A percentile compares a stretch with the other conserved stretches of the same genome.
Conservation (phyloP, 108 stramenopile genomes). For the Fistulifera pelliculosa region DNA sequence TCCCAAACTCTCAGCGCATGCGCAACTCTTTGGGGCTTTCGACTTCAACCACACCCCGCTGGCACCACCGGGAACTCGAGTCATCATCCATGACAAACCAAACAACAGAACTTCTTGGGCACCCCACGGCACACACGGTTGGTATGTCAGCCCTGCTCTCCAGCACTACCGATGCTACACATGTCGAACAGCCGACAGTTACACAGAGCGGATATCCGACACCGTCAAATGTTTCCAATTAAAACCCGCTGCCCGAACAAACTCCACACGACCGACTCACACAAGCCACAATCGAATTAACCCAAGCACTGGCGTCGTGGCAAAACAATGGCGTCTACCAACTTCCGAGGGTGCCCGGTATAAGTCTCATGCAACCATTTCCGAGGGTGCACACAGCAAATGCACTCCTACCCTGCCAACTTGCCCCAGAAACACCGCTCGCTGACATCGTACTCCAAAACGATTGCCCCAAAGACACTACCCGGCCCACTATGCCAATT, state of each 20-base stretch:
- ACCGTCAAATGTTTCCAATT: constrained; percentile 25
- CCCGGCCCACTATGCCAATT: no score
- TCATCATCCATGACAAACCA: constrained; percentile 18
- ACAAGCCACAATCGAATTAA: no score
- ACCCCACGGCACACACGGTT: constrained; percentile 23
- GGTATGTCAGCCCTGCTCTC: constrained; percentile 38
- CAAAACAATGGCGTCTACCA: no score
- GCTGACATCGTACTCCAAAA: no score
- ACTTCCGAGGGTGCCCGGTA: no score
- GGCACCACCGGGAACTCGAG: constrained; percentile 16
- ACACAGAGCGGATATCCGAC: constrained; percentile 18
- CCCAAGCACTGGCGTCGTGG: no score
- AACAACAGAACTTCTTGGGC: constrained; percentile 20
- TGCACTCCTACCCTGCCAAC: no score
- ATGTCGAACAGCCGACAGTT: constrained; percentile 15
- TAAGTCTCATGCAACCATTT: no score
- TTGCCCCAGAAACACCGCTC: no score
- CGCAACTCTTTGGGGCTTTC: constrained; percentile 10
- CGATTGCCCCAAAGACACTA: no score
- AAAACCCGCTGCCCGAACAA: constrained; percentile 2
- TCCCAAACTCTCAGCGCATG: constrained; percentile 17
- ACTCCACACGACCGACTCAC: no score
- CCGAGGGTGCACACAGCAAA: no score
- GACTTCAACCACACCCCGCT: constrained; percentile 18
- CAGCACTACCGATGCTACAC: constrained; percentile 37